These are phyloP conservation scores for Coffea eugenioides DNA, from an alignment of 257 asterid species.

Conservation along the genomic window DNA sequence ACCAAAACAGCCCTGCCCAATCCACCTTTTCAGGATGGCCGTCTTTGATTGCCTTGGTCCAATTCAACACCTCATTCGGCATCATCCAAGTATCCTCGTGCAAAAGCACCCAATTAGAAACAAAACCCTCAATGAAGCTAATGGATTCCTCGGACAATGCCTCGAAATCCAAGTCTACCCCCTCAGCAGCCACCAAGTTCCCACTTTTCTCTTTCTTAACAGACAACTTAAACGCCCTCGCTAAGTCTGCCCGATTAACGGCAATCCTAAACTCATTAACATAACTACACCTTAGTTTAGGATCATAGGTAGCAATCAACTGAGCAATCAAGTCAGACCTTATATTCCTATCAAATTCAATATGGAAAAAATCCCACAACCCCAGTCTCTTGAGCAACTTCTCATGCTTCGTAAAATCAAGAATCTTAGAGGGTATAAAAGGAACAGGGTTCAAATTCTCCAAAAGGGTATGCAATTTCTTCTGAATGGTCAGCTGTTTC, in stretches of 20 bases:
- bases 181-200: conserved; percentile 41
- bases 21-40: conserved; percentile 89
- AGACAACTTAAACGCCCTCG: conserved; percentile 62
- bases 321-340: conserved; percentile 70
- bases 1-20: conserved; percentile 83
- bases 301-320: conserved; percentile 60
- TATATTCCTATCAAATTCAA: conserved; percentile 52
- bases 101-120: conserved; percentile 69
- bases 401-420: conserved; percentile 57
- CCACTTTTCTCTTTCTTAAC: conserved; percentile 51
- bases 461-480: conserved; percentile 42
- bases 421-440: conserved; percentile 44
- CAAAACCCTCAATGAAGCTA: conserved; percentile 45
- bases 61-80: conserved; percentile 63
- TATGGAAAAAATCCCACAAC: conserved; percentile 76
- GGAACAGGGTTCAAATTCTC: conserved; percentile 63
- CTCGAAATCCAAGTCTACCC: conserved; percentile 49
- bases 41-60: conserved; percentile 58
- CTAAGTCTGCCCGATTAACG: conserved; percentile 71
- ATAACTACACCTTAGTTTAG: conserved; percentile 42
- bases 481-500: conserved; percentile 54
- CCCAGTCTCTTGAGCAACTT: conserved; percentile 59
- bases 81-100: conserved; percentile 78
- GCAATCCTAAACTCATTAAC: conserved; percentile 41
- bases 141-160: conserved; percentile 47